A percentile compares a stretch with the other conserved stretches of the same genome.
phyloP scores from a whole-genome alignment of 23 red algal species.

The Gracilariopsis chorda region DNA sequence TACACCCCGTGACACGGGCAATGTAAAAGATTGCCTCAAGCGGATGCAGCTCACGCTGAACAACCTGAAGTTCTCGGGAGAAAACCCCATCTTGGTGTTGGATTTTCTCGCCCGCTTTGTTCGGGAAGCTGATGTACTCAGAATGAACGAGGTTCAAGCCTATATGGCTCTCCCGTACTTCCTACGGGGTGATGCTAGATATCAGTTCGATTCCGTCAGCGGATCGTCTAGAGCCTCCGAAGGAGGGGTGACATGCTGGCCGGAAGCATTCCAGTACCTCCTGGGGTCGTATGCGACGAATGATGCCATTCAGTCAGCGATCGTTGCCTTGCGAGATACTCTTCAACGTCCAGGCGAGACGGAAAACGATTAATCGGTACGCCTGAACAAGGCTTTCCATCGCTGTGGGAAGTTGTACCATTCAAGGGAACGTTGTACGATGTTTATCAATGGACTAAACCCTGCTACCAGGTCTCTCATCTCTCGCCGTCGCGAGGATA shows the following conservation, averaged over 20 bases:
- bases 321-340: neutral
- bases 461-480: too few species aligned
- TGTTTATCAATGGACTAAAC: too few species aligned
- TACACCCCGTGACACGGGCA: too few species aligned
- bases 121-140: neutral
- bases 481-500: too few species aligned
- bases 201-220: neutral
- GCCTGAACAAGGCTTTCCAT: too few species aligned
- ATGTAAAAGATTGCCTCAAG: too few species aligned
- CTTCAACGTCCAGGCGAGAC: too few species aligned
- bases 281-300: neutral
- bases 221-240: neutral
- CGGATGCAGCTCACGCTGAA: too few species aligned
- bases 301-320: neutral
- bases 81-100: neutral
- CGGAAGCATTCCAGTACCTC: neutral
- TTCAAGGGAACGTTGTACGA: too few species aligned
- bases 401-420: too few species aligned
- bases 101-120: neutral
- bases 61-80: neutral
- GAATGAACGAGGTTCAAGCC: neutral
- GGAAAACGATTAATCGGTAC: too few species aligned
- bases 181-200: neutral
- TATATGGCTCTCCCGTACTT: neutral
- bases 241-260: neutral